phyloP scores from a whole-genome alignment of 2,329 filamentous ascomycete genomes.

The Aureobasidium lini region DNA sequence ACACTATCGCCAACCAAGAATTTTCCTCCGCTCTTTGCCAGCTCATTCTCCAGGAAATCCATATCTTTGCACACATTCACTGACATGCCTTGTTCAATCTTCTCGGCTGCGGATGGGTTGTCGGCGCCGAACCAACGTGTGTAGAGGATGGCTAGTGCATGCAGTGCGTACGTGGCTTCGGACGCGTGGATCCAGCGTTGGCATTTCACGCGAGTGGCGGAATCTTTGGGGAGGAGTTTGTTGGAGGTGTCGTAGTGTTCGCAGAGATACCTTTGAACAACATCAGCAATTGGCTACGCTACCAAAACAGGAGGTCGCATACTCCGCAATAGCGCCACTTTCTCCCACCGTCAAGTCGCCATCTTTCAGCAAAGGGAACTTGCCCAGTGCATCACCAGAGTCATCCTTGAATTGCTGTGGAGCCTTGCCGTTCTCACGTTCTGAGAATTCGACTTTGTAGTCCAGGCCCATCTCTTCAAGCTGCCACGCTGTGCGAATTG shows the following conservation, averaged over 20 bases:
- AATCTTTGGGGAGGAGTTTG: constrained; percentile 31
- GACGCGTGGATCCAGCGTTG: constrained; percentile 41
- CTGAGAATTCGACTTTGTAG: constrained; percentile 35
- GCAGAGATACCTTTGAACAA: constrained; percentile 34
- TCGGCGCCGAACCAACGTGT: constrained; percentile 33
- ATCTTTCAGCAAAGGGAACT: constrained; percentile 39
- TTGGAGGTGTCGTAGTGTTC: constrained; percentile 37
- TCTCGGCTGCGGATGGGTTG: constrained; percentile 24
- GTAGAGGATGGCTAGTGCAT: constrained; percentile 39
- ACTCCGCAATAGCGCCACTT: constrained; percentile 43
- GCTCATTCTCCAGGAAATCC: constrained; percentile 37
- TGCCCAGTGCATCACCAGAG: constrained; percentile 36
- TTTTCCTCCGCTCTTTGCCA: constrained; percentile 30
- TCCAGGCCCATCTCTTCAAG: constrained; percentile 38
- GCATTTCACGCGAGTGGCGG: constrained; percentile 30
- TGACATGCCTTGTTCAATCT: constrained; percentile 32
- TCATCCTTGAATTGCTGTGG: constrained; percentile 36
- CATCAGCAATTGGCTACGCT: not conserved
- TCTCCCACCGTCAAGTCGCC: constrained; percentile 34
- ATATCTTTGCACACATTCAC: constrained; percentile 40
- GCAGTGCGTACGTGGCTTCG: constrained; percentile 41
- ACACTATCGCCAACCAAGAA: constrained; percentile 37
- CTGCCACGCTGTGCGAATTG: constrained; percentile 40
- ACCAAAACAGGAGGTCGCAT: not conserved
- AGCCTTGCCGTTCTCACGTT: constrained; percentile 33